A percentile compares a stretch with the other conserved stretches of the same genome.
Conservation (phyloP, 2,329 filamentous ascomycete species). For the Fusarium duplospermum region DNA sequence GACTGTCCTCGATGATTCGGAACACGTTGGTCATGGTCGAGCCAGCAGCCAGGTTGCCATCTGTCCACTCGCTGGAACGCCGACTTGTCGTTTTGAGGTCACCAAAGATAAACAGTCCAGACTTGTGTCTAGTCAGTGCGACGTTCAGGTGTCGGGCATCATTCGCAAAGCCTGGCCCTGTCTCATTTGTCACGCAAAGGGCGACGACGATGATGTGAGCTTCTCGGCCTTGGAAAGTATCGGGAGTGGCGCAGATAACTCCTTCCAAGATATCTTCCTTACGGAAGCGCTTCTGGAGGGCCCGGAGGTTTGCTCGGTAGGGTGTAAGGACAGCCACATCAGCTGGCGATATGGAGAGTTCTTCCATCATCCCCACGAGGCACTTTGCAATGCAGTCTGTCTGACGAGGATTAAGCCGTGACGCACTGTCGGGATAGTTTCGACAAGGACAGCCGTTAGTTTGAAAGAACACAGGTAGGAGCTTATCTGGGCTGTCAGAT, state of each 20-base stretch:
- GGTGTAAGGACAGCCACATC: conserved; percentile 4
- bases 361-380: not conserved
- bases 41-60: no score
- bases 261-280: fast-evolving
- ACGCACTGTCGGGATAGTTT: not conserved
- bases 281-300: not conserved
- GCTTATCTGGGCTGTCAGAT: fast-evolving
- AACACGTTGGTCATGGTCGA: no score
- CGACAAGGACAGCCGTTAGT: not conserved
- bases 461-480: not conserved
- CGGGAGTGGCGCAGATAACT: not conserved
- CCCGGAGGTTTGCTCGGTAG: not conserved
- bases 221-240: conserved; percentile 1
- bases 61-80: no score
- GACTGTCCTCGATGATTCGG: no score
- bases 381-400: not conserved
- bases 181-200: not conserved
- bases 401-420: not conserved
- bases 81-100: not conserved
- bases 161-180: not conserved
- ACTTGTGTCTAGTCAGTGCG: not conserved
- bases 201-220: not conserved
- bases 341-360: not conserved
- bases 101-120: conserved; percentile 7
- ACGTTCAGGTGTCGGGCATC: not conserved